phyloP scores from a whole-genome alignment of 75 land plant species.

The Pseudotsuga menziesii region DNA sequence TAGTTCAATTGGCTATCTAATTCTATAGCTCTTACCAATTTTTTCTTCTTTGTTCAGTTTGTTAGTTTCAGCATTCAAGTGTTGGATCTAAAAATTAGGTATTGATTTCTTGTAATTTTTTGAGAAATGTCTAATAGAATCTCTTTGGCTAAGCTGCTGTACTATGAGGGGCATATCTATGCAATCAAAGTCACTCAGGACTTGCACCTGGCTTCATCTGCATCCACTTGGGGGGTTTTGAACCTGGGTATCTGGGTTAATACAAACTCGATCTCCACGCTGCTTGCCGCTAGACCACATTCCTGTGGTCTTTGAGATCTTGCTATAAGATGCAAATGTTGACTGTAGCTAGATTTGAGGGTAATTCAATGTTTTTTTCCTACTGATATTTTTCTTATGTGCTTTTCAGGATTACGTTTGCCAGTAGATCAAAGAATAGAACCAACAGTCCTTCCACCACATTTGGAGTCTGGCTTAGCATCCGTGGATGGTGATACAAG shows the following conservation, averaged over 20 bases:
- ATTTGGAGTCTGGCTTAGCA: constrained; percentile 55
- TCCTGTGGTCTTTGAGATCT: neutral
- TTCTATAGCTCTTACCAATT: neutral
- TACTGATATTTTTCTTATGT: neutral
- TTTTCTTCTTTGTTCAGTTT: neutral
- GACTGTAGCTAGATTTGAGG: neutral
- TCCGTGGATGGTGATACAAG: constrained; percentile 41
- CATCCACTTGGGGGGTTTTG: too few species aligned
- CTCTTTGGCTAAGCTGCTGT: too few species aligned
- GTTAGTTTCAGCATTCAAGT: neutral
- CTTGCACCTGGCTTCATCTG: too few species aligned
- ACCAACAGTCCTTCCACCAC: constrained; percentile 67
- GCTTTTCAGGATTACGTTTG: constrained; percentile 59
- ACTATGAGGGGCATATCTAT: too few species aligned
- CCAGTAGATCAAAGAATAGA: constrained; percentile 61
- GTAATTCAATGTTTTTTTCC: neutral
- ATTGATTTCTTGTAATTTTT: neutral
- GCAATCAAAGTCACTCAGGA: too few species aligned
- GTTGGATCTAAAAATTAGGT: neutral
- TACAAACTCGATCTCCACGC: too few species aligned
- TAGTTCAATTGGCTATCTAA: neutral
- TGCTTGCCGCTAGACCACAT: too few species aligned
- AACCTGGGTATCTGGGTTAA: too few species aligned
- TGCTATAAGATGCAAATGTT: neutral
- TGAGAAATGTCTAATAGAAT: too few species aligned